A percentile compares a stretch with the other conserved stretches of the same genome.
phyloP scores from a whole-genome alignment of 257 asterid genomes.

The Eucommia ulmoides region DNA sequence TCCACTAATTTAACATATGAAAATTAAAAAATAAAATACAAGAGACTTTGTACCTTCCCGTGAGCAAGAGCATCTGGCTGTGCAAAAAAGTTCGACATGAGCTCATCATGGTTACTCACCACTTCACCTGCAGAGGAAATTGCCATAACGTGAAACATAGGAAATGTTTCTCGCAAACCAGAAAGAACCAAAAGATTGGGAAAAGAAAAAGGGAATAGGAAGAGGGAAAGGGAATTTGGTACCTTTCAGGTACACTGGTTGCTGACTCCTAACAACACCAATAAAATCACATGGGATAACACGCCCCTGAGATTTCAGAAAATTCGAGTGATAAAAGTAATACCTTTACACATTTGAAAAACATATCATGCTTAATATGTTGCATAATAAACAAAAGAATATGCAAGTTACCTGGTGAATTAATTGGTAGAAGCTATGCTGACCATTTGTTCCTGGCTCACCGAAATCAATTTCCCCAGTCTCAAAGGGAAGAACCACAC shows the following conservation, averaged over 20 bases:
- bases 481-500: conserved; percentile 85
- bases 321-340: conserved; percentile 12
- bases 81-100: conserved; percentile 99
- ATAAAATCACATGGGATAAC: conserved; percentile 96
- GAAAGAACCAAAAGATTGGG: background rate
- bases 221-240: conserved; percentile 5
- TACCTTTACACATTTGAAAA: too few species aligned
- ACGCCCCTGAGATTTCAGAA: conserved; percentile 69
- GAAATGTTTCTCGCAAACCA: too few species aligned
- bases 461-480: conserved; percentile 99
- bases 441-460: conserved; percentile 99
- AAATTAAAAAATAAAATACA: too few species aligned
- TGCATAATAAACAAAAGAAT: too few species aligned
- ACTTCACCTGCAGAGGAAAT: conserved; percentile 62
- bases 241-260: conserved; percentile 90
- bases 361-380: too few species aligned
- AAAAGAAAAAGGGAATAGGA: background rate
- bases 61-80: conserved; percentile 99
- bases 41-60: too few species aligned
- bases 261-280: conserved; percentile 94
- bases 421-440: conserved; percentile 98
- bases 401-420: conserved; percentile 99
- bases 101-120: conserved; percentile 95
- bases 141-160: conserved; percentile 5
- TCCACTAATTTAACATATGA: too few species aligned